phyloP scores from a whole-genome alignment of 345 rosid species.

The Hibiscus mutabilis region DNA sequence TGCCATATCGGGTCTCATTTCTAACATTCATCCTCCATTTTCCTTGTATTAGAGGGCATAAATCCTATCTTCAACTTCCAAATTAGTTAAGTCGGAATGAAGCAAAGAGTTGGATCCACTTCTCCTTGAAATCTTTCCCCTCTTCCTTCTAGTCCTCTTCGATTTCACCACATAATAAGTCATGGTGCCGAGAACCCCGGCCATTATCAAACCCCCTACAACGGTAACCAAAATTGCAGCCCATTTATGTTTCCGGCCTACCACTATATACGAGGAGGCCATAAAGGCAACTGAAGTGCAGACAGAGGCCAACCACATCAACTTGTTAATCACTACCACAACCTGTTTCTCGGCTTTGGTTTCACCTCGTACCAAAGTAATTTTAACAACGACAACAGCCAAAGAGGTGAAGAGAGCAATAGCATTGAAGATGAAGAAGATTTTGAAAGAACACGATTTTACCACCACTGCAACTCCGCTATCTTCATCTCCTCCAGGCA shows the following conservation, averaged over 20 bases:
- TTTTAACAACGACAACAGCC: conserved; percentile 95
- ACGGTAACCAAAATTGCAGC: conserved; percentile 74
- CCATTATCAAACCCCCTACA: conserved; percentile 90
- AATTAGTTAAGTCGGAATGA: conserved; percentile 68
- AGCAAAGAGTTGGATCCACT: conserved; percentile 86
- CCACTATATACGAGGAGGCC: conserved; percentile 87
- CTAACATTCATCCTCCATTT: background rate
- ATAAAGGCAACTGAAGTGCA: conserved; percentile 95
- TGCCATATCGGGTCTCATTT: background rate
- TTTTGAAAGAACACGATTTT: conserved; percentile 54
- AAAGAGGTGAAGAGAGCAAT: conserved; percentile 84
- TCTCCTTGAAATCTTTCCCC: conserved; percentile 48
- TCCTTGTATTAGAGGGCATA: conserved; percentile 48
- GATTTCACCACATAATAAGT: conserved; percentile 82
- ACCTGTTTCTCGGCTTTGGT: conserved; percentile 91
- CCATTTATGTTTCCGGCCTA: conserved; percentile 63
- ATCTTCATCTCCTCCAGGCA: conserved; percentile 74
- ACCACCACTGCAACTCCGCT: conserved; percentile 68
- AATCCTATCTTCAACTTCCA: conserved; percentile 77
- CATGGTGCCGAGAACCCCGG: conserved; percentile 89
- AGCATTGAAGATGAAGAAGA: conserved; percentile 90
- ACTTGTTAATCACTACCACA: conserved; percentile 79
- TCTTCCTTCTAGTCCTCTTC: conserved; percentile 70
- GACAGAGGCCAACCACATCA: conserved; percentile 96
- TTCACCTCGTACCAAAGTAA: conserved; percentile 90